phyloP scores from a whole-genome alignment of 306 rosid species.

The Carpinus viminea region DNA sequence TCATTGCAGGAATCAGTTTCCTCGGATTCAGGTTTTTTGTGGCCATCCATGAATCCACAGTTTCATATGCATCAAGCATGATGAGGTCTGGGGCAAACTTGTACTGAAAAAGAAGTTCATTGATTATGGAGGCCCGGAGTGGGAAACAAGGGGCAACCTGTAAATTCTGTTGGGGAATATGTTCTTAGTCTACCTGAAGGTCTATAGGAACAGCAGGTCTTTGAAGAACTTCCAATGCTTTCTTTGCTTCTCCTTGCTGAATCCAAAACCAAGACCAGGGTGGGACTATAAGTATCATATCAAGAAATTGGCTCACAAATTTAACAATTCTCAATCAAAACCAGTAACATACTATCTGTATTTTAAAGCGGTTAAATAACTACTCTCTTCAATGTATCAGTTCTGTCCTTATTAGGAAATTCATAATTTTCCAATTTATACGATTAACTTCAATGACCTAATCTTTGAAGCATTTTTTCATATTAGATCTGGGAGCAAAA shows the following conservation, averaged over 20 bases:
- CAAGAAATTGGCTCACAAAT: background rate
- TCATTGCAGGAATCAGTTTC: slow-evolving; percentile 99
- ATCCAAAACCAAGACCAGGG: slow-evolving; percentile 15
- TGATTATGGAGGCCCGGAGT: slow-evolving; percentile 12
- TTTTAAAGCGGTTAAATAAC: background rate
- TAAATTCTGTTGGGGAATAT: slow-evolving; percentile 22
- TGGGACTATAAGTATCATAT: slow-evolving; percentile 2
- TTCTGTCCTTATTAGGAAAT: background rate
- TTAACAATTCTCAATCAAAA: background rate
- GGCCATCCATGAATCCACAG: slow-evolving; percentile 97
- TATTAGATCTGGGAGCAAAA: background rate
- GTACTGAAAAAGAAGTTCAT: slow-evolving; percentile 55
- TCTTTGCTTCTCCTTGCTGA: slow-evolving; percentile 98
- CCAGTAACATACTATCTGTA: background rate
- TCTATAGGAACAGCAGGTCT: slow-evolving; percentile 77
- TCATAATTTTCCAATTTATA: background rate
- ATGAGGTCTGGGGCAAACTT: slow-evolving; percentile 97
- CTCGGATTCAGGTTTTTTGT: slow-evolving; percentile 89
- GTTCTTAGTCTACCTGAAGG: slow-evolving; percentile 64
- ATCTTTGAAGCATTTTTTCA: background rate
- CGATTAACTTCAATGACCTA: background rate
- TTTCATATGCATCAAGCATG: slow-evolving; percentile 97
- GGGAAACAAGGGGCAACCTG: slow-evolving; percentile 3
- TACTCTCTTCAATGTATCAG: background rate
- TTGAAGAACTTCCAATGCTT: slow-evolving; percentile 89